A percentile compares a stretch with the other conserved stretches of the same genome.
phyloP scores from a whole-genome alignment of 192 early-diverging fungal species.

The Lunasporangiospora selenospora region DNA sequence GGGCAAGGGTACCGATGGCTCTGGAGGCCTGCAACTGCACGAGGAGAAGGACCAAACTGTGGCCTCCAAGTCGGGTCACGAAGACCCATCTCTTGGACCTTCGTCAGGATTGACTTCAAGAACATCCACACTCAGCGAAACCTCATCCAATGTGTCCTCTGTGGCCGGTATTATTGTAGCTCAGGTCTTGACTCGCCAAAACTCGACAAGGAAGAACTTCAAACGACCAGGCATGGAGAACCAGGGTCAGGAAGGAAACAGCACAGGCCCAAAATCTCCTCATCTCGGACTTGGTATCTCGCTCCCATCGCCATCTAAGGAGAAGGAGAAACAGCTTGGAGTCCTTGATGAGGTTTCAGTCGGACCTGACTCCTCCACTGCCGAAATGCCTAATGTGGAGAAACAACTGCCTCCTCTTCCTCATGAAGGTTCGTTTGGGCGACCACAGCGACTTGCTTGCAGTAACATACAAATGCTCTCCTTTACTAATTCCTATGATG shows the following conservation, averaged over 20 bases:
- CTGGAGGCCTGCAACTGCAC: too few species aligned
- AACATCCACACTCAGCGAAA: constrained; percentile 27
- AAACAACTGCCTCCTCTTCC: constrained; percentile 26
- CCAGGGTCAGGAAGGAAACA: background rate
- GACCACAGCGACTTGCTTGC: too few species aligned
- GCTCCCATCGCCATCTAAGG: constrained; percentile 4
- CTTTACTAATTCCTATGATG: too few species aligned
- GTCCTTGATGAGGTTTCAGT: background rate
- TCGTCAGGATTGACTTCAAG: constrained; percentile 17
- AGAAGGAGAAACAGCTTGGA: constrained; percentile 1
- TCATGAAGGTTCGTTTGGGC: constrained; percentile 18
- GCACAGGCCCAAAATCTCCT: background rate
- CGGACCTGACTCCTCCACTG: too few species aligned
- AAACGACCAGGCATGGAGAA: constrained; percentile 8
- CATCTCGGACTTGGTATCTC: constrained; percentile 38
- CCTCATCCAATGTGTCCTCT: constrained; percentile 31
- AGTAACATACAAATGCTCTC: too few species aligned
- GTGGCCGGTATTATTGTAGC: constrained; percentile 32
- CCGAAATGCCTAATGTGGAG: background rate
- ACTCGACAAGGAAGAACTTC: constrained; percentile 31
- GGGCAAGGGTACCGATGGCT: too few species aligned
- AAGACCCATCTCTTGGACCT: too few species aligned
- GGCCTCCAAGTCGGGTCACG: too few species aligned
- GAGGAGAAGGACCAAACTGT: too few species aligned
- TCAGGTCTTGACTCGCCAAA: constrained; percentile 41